Evolutionary conservation across 371 early-diverging fungal genomes (phyloP).

Genomic region (Mucor lusitanicus): DNA sequence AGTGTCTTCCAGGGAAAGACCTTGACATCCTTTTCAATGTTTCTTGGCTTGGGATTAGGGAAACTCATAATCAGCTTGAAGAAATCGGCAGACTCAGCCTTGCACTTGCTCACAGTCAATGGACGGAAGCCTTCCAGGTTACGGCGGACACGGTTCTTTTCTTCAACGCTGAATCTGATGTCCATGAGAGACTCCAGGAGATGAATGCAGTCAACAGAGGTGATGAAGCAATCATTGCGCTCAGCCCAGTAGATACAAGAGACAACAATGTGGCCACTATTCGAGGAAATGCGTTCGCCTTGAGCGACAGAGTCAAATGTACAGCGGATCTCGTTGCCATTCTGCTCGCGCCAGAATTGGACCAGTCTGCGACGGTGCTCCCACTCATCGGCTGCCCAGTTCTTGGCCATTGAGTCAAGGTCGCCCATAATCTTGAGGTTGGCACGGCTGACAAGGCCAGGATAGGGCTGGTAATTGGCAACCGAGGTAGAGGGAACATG

Average conservation of each 20-base stretch:
- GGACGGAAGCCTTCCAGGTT: slow-evolving; percentile 85
- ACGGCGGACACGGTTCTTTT: slow-evolving; percentile 85
- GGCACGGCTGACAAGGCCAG: slow-evolving; percentile 64
- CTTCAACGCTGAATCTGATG: slow-evolving; percentile 78
- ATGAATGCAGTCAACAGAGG: slow-evolving; percentile 81
- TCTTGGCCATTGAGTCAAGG: slow-evolving; percentile 53
- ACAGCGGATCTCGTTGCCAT: slow-evolving; percentile 58
- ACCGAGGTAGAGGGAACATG: slow-evolving; percentile 20
- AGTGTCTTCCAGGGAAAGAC: slow-evolving; percentile 79
- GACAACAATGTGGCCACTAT: slow-evolving; percentile 32
- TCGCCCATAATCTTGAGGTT: slow-evolving; percentile 64
- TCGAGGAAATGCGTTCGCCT: slow-evolving; percentile 16
- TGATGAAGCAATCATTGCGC: slow-evolving; percentile 74
- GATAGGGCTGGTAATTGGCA: slow-evolving; percentile 50
- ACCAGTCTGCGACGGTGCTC: slow-evolving; percentile 66
- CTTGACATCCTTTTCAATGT: slow-evolving; percentile 87
- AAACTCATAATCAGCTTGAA: slow-evolving; percentile 84
- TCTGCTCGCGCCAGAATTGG: slow-evolving; percentile 67
- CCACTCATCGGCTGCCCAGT: slow-evolving; percentile 62
- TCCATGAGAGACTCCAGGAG: slow-evolving; percentile 76
- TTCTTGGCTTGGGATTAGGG: slow-evolving; percentile 82
- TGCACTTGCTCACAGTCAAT: slow-evolving; percentile 76
- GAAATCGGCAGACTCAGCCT: slow-evolving; percentile 72
- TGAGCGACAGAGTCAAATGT: slow-evolving; percentile 55
- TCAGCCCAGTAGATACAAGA: slow-evolving; percentile 86